These are phyloP conservation scores for Fusarium floridanum DNA, from an alignment of 2,329 filamentous ascomycete species.

Conservation along the genomic window DNA sequence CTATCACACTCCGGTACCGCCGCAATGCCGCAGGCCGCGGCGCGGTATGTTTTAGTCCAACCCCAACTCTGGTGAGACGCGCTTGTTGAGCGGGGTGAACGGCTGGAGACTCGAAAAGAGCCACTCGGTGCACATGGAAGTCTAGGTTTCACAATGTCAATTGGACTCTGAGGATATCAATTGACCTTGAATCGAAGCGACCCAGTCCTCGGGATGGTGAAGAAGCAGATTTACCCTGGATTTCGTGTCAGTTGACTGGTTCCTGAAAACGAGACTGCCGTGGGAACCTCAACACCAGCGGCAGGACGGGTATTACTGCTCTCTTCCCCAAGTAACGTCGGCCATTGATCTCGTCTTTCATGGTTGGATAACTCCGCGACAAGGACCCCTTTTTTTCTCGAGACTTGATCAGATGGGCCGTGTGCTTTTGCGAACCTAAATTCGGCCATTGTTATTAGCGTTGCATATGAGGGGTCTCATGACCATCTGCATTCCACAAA, in stretches of 20 bases:
- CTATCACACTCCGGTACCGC: slow-evolving; percentile 10
- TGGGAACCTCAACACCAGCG: slow-evolving; percentile 25
- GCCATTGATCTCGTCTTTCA: slow-evolving; percentile 1
- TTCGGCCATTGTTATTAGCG: slow-evolving; percentile 46
- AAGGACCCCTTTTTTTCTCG: slow-evolving; percentile 40
- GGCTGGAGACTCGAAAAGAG: slow-evolving; percentile 2
- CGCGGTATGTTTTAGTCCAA: slow-evolving; percentile 20
- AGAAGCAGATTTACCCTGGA: slow-evolving; percentile 7
- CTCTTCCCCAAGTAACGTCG: slow-evolving; percentile 1
- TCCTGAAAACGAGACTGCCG: slow-evolving; percentile 16
- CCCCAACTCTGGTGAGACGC: slow-evolving; percentile 25
- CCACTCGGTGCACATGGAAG: not conserved
- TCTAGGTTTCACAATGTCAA: slow-evolving; percentile 6
- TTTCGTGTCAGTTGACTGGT: slow-evolving; percentile 27
- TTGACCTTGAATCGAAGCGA: slow-evolving; percentile 12
- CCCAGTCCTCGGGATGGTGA: not conserved
- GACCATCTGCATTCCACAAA: slow-evolving; percentile 47
- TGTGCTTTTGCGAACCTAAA: slow-evolving; percentile 47
- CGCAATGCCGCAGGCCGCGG: slow-evolving; percentile 17
- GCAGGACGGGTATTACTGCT: slow-evolving; percentile 3
- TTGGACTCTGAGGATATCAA: slow-evolving; percentile 23
- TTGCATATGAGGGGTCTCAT: slow-evolving; percentile 48
- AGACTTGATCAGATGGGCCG: slow-evolving; percentile 44
- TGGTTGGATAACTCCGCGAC: slow-evolving; percentile 39
- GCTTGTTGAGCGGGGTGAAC: slow-evolving; percentile 30